Evolutionary conservation across 1,284 basidiomycete species (phyloP), one percentile per base, ranked within the genome.

Genomic region (Ustilago hordei): DNA sequence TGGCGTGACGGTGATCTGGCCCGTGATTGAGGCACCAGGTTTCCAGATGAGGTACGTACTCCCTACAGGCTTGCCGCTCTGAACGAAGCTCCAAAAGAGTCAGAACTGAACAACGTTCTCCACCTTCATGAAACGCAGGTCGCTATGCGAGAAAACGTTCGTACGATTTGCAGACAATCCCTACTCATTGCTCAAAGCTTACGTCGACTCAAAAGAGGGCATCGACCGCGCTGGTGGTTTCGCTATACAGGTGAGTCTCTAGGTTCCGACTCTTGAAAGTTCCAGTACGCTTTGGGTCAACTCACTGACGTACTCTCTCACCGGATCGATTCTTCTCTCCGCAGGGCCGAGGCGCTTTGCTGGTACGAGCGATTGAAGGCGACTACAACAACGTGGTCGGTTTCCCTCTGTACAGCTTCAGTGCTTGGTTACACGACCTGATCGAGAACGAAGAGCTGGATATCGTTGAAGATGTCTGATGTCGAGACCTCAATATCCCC

Each of bases 331-430:
- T 9, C n/a, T 36, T 15, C 6, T 35, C 2, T n/a, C 19, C 11
- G 55, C 71, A 83, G 79, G 94, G 94, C 2, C 88, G 92, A 1
- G 95, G 94, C 0, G 92, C 92, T 2, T 79, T 95, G 52, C 88
- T 98, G 39, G 88, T 98, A 57, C 89, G 92, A 55, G 92, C 92
- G 79, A 90, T 98, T 35, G 93, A 97, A 64, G 95, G 96, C 1
- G 94, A 96, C 85, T 97, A 92, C 84, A 90, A 93, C 84, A 98
- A 98, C 82, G 92, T 94, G 5, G 94, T 96, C 13, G 95, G 95
- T 3, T 95, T 95, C 85, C 94, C 94, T 0, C 57, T 83, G 19
- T 75, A 76, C 34, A 66, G 68, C 38, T 69, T 80, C 52, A 64
- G 66, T 47, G 50, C 65, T 13, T 80, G 80, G 54, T 56, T 86